Evolutionary conservation across 208 protist genomes (phyloP), one percentile per base, ranked within the genome.

Genomic region (Lotmaria passim): DNA sequence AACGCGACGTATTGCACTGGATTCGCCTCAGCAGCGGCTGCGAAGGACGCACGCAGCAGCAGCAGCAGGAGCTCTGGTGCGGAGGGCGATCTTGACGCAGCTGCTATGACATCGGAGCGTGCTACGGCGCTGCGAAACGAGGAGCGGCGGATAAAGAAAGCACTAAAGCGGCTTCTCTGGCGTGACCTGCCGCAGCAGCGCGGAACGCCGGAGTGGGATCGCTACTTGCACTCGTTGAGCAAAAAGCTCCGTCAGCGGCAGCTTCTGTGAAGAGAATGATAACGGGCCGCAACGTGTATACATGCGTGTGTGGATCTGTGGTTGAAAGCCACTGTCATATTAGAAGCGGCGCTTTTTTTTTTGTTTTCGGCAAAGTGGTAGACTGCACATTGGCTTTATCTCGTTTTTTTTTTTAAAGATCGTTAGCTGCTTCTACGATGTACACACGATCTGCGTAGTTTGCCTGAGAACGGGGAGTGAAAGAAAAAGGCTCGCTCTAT

Each of bases 121-220:
- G 58, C 21, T 0, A 61, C 46, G 2, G 61, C 57, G 34, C 73
- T 81, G 34, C 61, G 60, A 5, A 77, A 58, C 26, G 72, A 86
- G 65, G 82, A 87, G 79, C 76, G 79, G 0, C 71, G 61, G 17
- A 63, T 93, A 36, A 82, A 80, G 21, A 73, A 66, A 44, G 72
- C 60, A 24, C 76, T 93, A 66, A 86, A 90, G 75, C 64, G 71
- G 67, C 74, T 93, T 11, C 73, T 90, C 7, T 83, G 80, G 76
- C 69, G 64, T 46, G 78, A 86, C 15, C 62, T 87, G 28, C 84
- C 84, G 3, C 60, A 79, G 56, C 61, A 73, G 52, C 81, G 79
- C 0, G 79, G 73, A 12, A 70, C 51, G 15, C 56, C 61, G 7
- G 58, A 82, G 53, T 93, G 78, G 83, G 72, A 75, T 23, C 59